Base-by-base conservation (phyloP, 176 grass and related monocot genomes). In the Cymbopogon citratus region DNA sequence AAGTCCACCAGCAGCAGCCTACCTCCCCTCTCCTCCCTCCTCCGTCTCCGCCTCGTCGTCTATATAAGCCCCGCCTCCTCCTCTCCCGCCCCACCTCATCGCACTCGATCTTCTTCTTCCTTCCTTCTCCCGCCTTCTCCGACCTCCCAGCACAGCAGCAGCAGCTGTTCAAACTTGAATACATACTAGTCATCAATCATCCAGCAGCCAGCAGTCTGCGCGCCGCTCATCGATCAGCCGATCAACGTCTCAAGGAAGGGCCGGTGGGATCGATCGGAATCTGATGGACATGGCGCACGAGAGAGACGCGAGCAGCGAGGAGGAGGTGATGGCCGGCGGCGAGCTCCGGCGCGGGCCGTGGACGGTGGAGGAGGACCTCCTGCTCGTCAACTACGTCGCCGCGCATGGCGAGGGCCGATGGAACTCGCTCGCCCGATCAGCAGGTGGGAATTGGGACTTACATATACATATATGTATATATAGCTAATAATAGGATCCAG, bases 341-440 rank as follows among this genome's bases (percentile, higher is more conserved):
- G 87, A 94, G 38, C 84, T 98, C 21, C 74, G 92, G 25, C 83
- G 95, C 60, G 95, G 95, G 64, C 95, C 95, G 56, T 98, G 95
- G 95, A 94, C 95, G 35, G 88, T 93, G 21, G 95, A 98, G 74
- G 95, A 98, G 85, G 95, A 98, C 80, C 71, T 98, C 33, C 49
- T 93, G 15, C 90, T 98, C 9, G 81, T 95, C 76, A 98, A 98
- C 66, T 98, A 95, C 71, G 91, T 98, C 77, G 77, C 74, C 14
- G 68, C 75, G 23, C 88, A 98, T 27, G 95, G 95, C 51, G 95
- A 98, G 90, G 95, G 95, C 70, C 85, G 92, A 15, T 98, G 95
- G 95, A 98, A 98, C 65, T 98, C 92, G 31, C 88, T 98, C n/a
- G 90, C 95, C 44, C 92, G 88, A 44, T 98, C 81, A 81, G 88